A percentile compares a stretch with the other conserved stretches of the same genome.
phyloP scores from a whole-genome alignment of 2,329 filamentous ascomycete genomes.

The Elsinoe australis region DNA sequence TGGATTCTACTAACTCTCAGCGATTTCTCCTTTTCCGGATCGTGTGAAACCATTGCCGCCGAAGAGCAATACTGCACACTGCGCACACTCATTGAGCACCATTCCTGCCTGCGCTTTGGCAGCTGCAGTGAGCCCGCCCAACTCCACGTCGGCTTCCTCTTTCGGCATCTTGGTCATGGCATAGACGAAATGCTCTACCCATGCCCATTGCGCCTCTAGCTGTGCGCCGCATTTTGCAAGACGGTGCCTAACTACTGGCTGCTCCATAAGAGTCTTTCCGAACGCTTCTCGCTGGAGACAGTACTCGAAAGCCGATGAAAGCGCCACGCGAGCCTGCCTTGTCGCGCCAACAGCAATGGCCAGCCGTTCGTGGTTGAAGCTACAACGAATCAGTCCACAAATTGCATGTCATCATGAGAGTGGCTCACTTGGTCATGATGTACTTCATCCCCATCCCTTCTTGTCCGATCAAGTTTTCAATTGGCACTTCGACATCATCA shows the following conservation, averaged over 20 bases:
- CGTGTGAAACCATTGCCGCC: conserved; percentile 67
- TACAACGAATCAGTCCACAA: conserved; percentile 28
- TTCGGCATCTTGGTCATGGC: conserved; percentile 56
- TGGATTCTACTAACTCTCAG: conserved; percentile 51
- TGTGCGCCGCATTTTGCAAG: conserved; percentile 61
- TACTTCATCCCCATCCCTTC: conserved; percentile 68
- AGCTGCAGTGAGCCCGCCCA: conserved; percentile 65
- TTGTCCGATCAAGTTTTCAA: conserved; percentile 59
- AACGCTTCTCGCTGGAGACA: conserved; percentile 60
- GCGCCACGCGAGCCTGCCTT: conserved; percentile 53
- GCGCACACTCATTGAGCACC: conserved; percentile 63
- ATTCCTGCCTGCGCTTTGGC: conserved; percentile 66
- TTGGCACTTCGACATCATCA: conserved; percentile 65
- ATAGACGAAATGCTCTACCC: conserved; percentile 64
- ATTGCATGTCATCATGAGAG: background rate
- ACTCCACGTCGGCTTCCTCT: conserved; percentile 52
- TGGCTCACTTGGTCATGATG: conserved; percentile 21
- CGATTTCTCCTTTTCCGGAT: conserved; percentile 61
- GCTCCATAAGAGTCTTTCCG: conserved; percentile 61
- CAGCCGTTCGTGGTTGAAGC: conserved; percentile 73
- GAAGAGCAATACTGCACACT: conserved; percentile 62
- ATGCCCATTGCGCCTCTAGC: conserved; percentile 63
- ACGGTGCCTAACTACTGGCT: conserved; percentile 66
- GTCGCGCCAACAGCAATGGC: conserved; percentile 58
- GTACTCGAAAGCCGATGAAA: conserved; percentile 54